Evolutionary conservation across 352 stramenopile genomes (phyloP).

Genomic region (Halophytophthora polymorphica): DNA sequence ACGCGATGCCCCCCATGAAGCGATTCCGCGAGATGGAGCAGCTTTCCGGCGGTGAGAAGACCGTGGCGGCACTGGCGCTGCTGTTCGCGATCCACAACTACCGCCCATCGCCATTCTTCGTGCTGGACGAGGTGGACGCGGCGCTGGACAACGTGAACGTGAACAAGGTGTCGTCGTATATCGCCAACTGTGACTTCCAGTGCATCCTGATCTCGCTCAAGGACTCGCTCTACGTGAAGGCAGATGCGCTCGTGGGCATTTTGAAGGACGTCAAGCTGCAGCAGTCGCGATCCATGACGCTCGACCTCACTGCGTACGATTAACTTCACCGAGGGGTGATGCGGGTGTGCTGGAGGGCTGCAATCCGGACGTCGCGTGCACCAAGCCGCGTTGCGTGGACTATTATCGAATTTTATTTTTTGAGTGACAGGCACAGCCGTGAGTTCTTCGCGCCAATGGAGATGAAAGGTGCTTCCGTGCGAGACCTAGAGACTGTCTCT

Average conservation of each 20-base stretch:
- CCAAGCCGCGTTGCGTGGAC: too few species aligned
- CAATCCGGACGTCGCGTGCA: too few species aligned
- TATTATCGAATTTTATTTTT: too few species aligned
- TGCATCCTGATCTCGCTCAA: slow-evolving; percentile 99
- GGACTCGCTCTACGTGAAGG: slow-evolving; percentile 96
- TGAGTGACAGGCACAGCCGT: too few species aligned
- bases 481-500: not conserved
- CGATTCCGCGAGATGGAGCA: slow-evolving; percentile 98
- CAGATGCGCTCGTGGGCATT: slow-evolving; percentile 92
- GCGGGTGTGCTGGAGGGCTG: too few species aligned
- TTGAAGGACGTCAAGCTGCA: slow-evolving; percentile 79
- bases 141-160: slow-evolving; percentile 99
- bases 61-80: slow-evolving; percentile 97
- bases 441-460: too few species aligned
- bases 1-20: slow-evolving; percentile 99
- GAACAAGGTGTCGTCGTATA: slow-evolving; percentile 98
- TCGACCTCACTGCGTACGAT: slow-evolving; percentile 79
- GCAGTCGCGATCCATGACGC: slow-evolving; percentile 69
- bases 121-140: slow-evolving; percentile 99
- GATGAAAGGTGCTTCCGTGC: too few species aligned
- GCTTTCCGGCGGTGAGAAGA: slow-evolving; percentile 98
- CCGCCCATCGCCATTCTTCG: slow-evolving; percentile 96
- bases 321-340: slow-evolving; percentile 4
- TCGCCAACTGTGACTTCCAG: slow-evolving; percentile 94
- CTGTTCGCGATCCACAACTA: slow-evolving; percentile 99